These are phyloP conservation scores for Metarhizium guizhouense DNA, from an alignment of 2,329 filamentous ascomycete genomes.

Conservation along the genomic window DNA sequence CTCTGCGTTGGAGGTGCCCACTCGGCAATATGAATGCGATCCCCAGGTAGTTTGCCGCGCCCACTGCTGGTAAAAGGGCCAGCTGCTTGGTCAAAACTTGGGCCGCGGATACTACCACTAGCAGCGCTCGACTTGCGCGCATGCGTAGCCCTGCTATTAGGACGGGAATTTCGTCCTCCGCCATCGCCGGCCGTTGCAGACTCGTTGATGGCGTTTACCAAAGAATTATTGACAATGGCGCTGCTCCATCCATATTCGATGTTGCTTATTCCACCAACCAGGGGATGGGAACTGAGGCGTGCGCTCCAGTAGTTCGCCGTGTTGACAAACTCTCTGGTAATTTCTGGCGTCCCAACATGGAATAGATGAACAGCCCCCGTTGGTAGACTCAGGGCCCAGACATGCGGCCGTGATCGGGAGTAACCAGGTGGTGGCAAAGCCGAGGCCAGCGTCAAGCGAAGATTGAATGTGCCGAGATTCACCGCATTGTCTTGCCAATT, in stretches of 20 bases:
- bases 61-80: slow-evolving; percentile 43
- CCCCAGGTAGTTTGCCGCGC: slow-evolving; percentile 63
- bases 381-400: slow-evolving; percentile 88
- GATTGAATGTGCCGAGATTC: slow-evolving; percentile 74
- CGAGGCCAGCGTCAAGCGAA: slow-evolving; percentile 87
- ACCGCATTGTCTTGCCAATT: slow-evolving; percentile 99
- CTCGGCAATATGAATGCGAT: slow-evolving; percentile 74
- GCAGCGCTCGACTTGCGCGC: slow-evolving; percentile 35
- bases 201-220: slow-evolving; percentile 45
- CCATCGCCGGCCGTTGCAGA: slow-evolving; percentile 21
- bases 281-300: slow-evolving; percentile 82
- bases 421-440: slow-evolving; percentile 86
- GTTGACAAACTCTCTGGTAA: slow-evolving; percentile 86
- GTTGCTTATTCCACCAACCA: slow-evolving; percentile 89
- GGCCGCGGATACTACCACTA: slow-evolving; percentile 42
- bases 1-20: slow-evolving; percentile 87
- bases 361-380: slow-evolving; percentile 96
- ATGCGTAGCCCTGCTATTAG: slow-evolving; percentile 40
- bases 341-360: slow-evolving; percentile 91
- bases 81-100: slow-evolving; percentile 52
- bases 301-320: slow-evolving; percentile 98
- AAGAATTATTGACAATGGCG: slow-evolving; percentile 57
- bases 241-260: slow-evolving; percentile 98
- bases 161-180: slow-evolving; percentile 31
- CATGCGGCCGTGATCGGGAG: slow-evolving; percentile 79